Evolutionary conservation across 2,329 filamentous ascomycete species (phyloP).

Genomic region (Fusarium sp.): DNA sequence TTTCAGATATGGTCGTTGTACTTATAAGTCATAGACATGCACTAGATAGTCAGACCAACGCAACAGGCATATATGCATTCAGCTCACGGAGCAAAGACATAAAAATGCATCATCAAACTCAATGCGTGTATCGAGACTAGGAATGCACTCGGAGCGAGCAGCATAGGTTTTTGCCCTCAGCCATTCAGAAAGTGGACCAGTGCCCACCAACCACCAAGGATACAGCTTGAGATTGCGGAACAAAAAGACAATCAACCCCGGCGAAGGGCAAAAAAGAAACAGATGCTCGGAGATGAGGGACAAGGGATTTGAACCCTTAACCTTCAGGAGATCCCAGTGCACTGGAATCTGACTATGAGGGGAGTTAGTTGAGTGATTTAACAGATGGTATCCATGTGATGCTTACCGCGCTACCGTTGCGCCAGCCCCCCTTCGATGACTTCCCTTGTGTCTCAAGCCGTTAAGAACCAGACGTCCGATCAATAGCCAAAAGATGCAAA

Average conservation of each 20-base stretch:
- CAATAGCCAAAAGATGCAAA: background rate
- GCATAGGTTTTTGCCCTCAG: background rate
- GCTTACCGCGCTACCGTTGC: background rate
- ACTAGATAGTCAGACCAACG: too few relatives aligned
- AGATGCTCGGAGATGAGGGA: background rate
- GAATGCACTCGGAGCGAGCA: background rate
- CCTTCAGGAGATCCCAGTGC: background rate
- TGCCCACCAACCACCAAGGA: background rate
- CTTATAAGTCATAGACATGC: too few relatives aligned
- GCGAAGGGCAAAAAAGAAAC: background rate
- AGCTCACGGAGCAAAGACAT: too few relatives aligned
- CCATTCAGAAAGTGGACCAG: background rate
- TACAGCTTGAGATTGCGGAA: too few relatives aligned
- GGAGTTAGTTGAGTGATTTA: background rate
- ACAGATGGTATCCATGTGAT: background rate
- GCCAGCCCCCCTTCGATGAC: background rate
- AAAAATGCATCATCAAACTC: too few relatives aligned
- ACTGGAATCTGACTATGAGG: background rate
- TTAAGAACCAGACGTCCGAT: background rate
- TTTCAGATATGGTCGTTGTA: too few relatives aligned
- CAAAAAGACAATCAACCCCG: background rate
- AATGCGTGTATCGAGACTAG: background rate
- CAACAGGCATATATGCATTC: too few relatives aligned
- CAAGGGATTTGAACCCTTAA: slow-evolving; percentile 1
- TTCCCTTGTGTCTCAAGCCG: background rate